Evolutionary conservation across 331 rosid species (phyloP).

Genomic region (Ulmus americana): DNA sequence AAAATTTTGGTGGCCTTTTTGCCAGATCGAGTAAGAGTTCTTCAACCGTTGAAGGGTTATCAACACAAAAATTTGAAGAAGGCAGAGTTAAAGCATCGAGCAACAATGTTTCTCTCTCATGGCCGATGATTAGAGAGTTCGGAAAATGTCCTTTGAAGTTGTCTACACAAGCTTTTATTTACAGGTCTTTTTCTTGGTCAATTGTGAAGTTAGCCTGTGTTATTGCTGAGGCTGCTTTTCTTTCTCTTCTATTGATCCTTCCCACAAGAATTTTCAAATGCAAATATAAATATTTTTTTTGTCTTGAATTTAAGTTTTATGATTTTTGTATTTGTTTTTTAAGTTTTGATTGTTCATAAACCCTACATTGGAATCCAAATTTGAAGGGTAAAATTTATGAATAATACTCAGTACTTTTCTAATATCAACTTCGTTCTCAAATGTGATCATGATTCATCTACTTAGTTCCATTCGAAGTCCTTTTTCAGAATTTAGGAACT

Average conservation of each 20-base stretch:
- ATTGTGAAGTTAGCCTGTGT: background rate
- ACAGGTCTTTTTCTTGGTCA: background rate
- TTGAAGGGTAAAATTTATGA: too few species aligned
- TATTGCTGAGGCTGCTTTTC: background rate
- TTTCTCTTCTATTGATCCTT: background rate
- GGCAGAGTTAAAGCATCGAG: background rate
- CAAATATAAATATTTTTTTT: background rate
- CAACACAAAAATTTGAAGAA: background rate
- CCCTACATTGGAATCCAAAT: too few species aligned
- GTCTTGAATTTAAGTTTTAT: too few species aligned
- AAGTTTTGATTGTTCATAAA: too few species aligned
- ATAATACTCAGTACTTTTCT: too few species aligned
- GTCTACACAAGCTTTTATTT: background rate
- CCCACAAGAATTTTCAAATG: background rate
- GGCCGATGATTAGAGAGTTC: background rate
- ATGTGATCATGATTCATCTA: too few species aligned
- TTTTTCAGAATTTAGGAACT: too few species aligned
- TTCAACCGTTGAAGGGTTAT: background rate
- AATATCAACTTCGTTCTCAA: too few species aligned
- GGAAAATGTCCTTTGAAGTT: background rate
- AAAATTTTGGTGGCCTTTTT: conserved; percentile 1
- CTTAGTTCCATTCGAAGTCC: too few species aligned
- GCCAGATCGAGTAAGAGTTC: background rate
- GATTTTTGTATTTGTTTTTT: too few species aligned
- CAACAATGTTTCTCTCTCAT: background rate